Base-by-base conservation (phyloP, 176 grass and related monocot species). In the Chrysopogon serrulatus region DNA sequence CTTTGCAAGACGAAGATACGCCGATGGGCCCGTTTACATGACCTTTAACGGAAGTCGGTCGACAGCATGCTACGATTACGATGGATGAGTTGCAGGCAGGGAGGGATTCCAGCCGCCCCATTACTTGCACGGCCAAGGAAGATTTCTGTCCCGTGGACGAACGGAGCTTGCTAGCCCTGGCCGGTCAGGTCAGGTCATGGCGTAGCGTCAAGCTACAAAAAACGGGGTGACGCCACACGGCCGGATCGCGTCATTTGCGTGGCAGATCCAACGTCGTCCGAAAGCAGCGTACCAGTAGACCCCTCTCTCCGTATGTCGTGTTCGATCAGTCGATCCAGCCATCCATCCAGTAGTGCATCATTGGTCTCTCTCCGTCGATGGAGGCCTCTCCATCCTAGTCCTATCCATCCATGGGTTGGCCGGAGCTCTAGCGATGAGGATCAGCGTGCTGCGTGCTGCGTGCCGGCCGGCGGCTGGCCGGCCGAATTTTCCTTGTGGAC, bases 181-280 rank as follows among this genome's bases (percentile, higher is more conserved):
- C 9, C 6, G 27, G 10, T 61, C 28, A 21, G 27, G 10, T 61
- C 28, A 21, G 44, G 44, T 68, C 63, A 81, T 81, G 78, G 65
- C 72, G 40, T 78, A 28, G 64, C 88, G 77, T 90, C 19, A 86
- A 90, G 88, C 28, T 86, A 47, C 56, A 9, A 47, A 57, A 42
- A 82, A 18, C 35, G 54, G 26, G 65, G 41, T 0, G 33, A 28
- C 43, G 79, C 48, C 10, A 51, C 4, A 28, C 13, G 63, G 65
- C 44, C 53, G 34, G 65, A 12, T 68, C 48, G 42, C 70, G 81
- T 74, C 72, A 74, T n/a, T 76, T 84, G 59, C 77, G 84, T 80
- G 32, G 34, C 67, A 17, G 68, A 56, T 56, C 23, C 2, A 56
- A 0, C 33, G 76, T 17, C 23, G 30, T 26, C 32, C 37, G 59